phyloP scores from a whole-genome alignment of 352 stramenopile species.

The Aphanomyces euteiches region DNA sequence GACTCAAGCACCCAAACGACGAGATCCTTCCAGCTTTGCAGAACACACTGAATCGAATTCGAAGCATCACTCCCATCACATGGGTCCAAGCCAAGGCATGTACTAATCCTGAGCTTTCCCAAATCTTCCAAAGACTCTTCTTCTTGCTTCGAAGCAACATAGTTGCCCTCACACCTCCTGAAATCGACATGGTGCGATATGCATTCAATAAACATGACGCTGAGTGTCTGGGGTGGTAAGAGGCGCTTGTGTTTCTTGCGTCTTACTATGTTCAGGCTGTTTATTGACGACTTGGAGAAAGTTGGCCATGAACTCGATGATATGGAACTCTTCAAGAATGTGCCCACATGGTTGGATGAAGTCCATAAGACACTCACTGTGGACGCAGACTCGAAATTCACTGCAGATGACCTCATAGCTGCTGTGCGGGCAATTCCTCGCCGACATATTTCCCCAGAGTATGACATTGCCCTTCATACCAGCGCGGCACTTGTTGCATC shows the following conservation, averaged over 20 bases:
- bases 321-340: constrained; percentile 20
- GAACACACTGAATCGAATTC: not conserved
- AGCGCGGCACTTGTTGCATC: constrained; percentile 8
- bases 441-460: constrained; percentile 22
- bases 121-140: not conserved
- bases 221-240: constrained; percentile 29
- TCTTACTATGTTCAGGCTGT: constrained; percentile 14
- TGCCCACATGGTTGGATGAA: constrained; percentile 8
- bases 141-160: not conserved
- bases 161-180: not conserved
- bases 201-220: constrained; percentile 22
- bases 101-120: not conserved
- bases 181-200: constrained; percentile 27
- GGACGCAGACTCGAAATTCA: constrained; percentile 4
- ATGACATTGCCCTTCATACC: constrained; percentile 15
- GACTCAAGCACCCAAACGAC: not conserved
- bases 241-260: not conserved
- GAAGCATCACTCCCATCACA: not conserved
- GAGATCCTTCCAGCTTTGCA: constrained; percentile 1
- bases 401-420: constrained; percentile 5
- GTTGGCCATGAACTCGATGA: constrained; percentile 11
- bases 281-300: constrained; percentile 21
- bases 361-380: not conserved
- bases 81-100: not conserved
- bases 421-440: constrained; percentile 7